Conservation (phyloP, 2,329 filamentous ascomycete genomes). For the Teratosphaeria gauchensis region DNA sequence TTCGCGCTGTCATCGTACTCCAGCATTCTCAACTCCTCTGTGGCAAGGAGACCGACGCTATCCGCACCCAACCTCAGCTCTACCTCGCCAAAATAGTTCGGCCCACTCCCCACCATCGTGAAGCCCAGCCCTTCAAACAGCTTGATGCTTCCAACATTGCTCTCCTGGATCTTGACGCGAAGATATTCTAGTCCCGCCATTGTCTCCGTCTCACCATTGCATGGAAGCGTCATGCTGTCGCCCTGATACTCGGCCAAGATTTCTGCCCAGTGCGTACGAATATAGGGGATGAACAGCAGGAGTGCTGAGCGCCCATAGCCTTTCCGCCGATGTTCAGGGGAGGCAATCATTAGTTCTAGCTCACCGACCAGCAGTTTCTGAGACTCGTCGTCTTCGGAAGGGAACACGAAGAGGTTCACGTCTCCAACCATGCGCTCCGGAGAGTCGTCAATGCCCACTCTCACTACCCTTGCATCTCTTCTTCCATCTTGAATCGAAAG, state of each 20-base stretch:
- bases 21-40: neutral
- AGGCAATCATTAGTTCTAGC: slow-evolving; percentile 79
- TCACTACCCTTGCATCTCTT: slow-evolving; percentile 9
- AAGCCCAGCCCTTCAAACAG: slow-evolving; percentile 56
- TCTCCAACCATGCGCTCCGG: slow-evolving; percentile 41
- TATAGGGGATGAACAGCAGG: slow-evolving; percentile 58
- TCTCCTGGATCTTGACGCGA: slow-evolving; percentile 51
- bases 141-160: slow-evolving; percentile 47
- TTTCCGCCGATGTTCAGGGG: slow-evolving; percentile 43
- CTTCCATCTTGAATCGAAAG: slow-evolving; percentile 23
- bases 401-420: slow-evolving; percentile 60
- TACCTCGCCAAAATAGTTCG: slow-evolving; percentile 60
- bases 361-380: slow-evolving; percentile 52
- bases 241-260: slow-evolving; percentile 31
- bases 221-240: too few species aligned
- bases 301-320: slow-evolving; percentile 61
- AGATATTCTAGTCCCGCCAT: slow-evolving; percentile 34
- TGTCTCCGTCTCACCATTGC: neutral
- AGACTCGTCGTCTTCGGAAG: slow-evolving; percentile 37
- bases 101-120: slow-evolving; percentile 35
- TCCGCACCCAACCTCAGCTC: slow-evolving; percentile 41
- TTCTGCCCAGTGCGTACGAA: slow-evolving; percentile 42
- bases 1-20: neutral
- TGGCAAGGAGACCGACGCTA: neutral
- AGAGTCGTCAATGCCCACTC: slow-evolving; percentile 43